Base-by-base conservation (phyloP, 208 protist species). In the Trypanosoma vivax region DNA sequence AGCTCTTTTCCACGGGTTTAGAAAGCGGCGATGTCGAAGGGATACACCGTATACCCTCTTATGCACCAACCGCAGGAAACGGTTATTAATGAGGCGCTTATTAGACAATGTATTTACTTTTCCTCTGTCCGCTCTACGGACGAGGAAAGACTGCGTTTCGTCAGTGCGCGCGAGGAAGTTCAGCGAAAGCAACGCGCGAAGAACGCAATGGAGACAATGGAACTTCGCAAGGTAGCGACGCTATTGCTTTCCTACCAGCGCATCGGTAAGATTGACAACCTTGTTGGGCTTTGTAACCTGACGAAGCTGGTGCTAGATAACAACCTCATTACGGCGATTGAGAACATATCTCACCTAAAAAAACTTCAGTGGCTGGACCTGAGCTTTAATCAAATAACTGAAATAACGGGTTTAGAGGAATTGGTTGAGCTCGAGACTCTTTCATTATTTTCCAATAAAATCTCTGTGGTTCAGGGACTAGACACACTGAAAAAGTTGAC, bases 261-360 rank as follows among this genome's bases (percentile, higher is more conserved):
- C 13, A 81, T 92, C 42, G 72, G 77, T 16, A 65, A 81, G 13
- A 96, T 97, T 45, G 90, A 96, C 23, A 97, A 97, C 57, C 65
- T 97, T 29, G 72, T 67, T 51, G 80, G 76, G 4, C 75, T 97
- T 10, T 57, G 73, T 19, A 70, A 69, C 29, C 57, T 98, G 19
- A 95, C 81, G 2, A 97, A 95, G 66, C 74, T 98, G 50, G 76
- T 93, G 38, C 72, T 98, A 27, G 95, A 98, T 64, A 98, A 97
- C 72, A 98, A 98, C 60, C 71, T 83, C 42, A 98, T 98, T 53
- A 60, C 60, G 28, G 72, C 62, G 19, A 97, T 97, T 29, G 85
- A 98, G 45, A 92, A 94, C 55, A 59, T 98, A 13, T 71, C 71
- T 9, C 74, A 93, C 41, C 65, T 98, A 13, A 75, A 73, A 6